Percentiles rank a stretch among this genome's conserved stretches.
These are phyloP conservation scores for Primulina tabacum DNA, from an alignment of 257 asterid genomes.

Conservation along the genomic window DNA sequence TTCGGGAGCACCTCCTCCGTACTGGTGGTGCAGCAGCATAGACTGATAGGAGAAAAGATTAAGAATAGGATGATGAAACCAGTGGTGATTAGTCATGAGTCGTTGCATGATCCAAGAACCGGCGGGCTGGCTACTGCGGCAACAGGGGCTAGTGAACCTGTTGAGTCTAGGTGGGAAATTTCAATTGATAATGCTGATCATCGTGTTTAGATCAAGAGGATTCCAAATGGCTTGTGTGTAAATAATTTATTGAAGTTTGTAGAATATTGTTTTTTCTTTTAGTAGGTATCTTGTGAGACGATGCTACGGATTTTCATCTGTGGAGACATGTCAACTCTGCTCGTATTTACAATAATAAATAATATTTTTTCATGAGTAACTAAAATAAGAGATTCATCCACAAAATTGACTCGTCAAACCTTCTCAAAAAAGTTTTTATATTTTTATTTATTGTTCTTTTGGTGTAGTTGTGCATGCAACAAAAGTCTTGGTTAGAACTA, in stretches of 20 bases:
- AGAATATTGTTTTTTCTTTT: too few relatives aligned
- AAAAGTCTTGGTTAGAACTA: too few relatives aligned
- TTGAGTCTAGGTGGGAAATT: conserved; percentile 27
- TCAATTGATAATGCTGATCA: conserved; percentile 27
- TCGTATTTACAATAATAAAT: too few relatives aligned
- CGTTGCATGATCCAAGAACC: conserved; percentile 15
- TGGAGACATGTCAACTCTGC: too few relatives aligned
- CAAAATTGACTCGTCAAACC: too few relatives aligned
- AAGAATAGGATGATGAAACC: conserved; percentile 37
- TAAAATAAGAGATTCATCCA: too few relatives aligned
- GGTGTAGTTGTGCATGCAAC: neutral
- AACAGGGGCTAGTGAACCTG: conserved; percentile 8
- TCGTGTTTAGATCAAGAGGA: neutral
- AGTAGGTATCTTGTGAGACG: too few relatives aligned
- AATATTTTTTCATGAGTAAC: too few relatives aligned
- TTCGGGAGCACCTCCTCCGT: conserved; percentile 56
- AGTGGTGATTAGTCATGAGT: conserved; percentile 37
- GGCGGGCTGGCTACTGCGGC: neutral
- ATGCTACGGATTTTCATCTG: too few relatives aligned
- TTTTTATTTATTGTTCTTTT: too few relatives aligned
- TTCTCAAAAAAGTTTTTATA: too few relatives aligned
- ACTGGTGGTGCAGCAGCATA: conserved; percentile 82
- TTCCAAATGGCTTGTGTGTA: neutral
- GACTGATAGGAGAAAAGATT: conserved; percentile 40
- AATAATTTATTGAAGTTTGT: too few relatives aligned